Evolutionary conservation across 306 rosid species (phyloP), one percentile per base, ranked within the genome.

Genomic region (Castanea sativa): DNA sequence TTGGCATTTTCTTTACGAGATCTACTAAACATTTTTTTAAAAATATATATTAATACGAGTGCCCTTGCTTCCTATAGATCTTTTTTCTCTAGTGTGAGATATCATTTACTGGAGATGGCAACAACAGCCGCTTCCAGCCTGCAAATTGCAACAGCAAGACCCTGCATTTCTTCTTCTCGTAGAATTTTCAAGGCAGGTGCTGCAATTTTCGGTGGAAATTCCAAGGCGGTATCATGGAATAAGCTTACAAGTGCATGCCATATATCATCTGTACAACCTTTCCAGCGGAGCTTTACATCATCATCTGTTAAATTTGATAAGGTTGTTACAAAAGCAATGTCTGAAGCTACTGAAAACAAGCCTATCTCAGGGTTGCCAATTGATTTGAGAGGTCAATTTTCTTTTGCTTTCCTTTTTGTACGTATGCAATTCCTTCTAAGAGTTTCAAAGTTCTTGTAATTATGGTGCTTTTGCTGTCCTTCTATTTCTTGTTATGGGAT

Each of bases 351-450:
- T 71, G 89, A 89, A 78, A 81, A 52, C 82, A 84, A 82, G 58
- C 88, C 86, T 38, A 85, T 56, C 76, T 49, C 95, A 0, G 98
- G 98, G 77, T 82, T 94, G 86, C 94, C 97, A 33, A 94, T 94
- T 80, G 85, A 94, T 88, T 85, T 94, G 83, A 91, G 57, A 88
- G 98, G 98, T 92, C 61, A 55, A 18, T 55, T 65, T 74, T 74
- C 76, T 19, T 68, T 73, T 58, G 21, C 14, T 14, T 0, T 49
- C 60, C 52, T 25, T 43, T 49, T 58, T 25, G 45, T 41, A 2
- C 12, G 1, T 41, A 41, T 41, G 11, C 5, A 19, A 35, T 23
- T n/a, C 21, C 60, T 49, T 49, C 16, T 11, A 27, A 32, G 60
- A 55, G 57, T 55, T 71, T 15, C 11, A 41, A 80, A 80, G 69